phyloP scores from a whole-genome alignment of 1,139 yeast species.

The Torulaspora globosa region DNA sequence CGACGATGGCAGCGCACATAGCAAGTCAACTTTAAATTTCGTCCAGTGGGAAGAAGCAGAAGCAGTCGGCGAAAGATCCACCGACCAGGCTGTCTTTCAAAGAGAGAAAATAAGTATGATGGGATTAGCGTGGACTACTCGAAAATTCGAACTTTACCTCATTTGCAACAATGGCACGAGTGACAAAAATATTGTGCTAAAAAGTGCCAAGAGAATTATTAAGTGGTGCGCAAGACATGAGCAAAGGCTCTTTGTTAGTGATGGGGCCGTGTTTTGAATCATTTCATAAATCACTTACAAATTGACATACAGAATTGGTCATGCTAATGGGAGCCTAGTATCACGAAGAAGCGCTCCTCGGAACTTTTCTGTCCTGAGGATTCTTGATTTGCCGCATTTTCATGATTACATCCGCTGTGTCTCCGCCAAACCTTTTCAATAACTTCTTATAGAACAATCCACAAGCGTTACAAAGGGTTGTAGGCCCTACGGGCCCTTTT shows the following conservation, averaged over 20 bases:
- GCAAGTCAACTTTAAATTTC: conserved; percentile 29
- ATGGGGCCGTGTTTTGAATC: conserved; percentile 52
- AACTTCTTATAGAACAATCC: conserved; percentile 52
- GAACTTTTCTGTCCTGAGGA: conserved; percentile 22
- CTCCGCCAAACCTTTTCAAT: conserved; percentile 23
- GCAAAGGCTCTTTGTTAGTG: conserved; percentile 54
- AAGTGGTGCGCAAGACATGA: conserved; percentile 58
- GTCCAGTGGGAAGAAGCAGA: conserved; percentile 38
- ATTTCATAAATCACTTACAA: neutral
- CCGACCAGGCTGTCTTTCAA: conserved; percentile 8
- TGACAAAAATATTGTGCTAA: conserved; percentile 46
- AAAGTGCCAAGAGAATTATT: conserved; percentile 50
- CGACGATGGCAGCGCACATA: conserved; percentile 28
- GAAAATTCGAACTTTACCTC: conserved; percentile 52
- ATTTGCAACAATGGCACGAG: conserved; percentile 48
- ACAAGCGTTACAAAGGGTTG: conserved; percentile 86
- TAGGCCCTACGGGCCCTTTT: conserved; percentile 79
- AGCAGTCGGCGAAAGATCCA: conserved; percentile 11
- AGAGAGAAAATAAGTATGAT: conserved; percentile 39
- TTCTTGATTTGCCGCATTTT: conserved; percentile 18
- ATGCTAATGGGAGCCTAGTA: neutral
- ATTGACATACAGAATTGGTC: neutral
- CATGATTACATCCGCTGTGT: conserved; percentile 24
- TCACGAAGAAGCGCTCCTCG: conserved; percentile 6
- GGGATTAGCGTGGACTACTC: conserved; percentile 55